A percentile compares a stretch with the other conserved stretches of the same genome.
Evolutionary conservation across 768 basidiomycete species (phyloP).

Genomic region (Suillus lakei): DNA sequence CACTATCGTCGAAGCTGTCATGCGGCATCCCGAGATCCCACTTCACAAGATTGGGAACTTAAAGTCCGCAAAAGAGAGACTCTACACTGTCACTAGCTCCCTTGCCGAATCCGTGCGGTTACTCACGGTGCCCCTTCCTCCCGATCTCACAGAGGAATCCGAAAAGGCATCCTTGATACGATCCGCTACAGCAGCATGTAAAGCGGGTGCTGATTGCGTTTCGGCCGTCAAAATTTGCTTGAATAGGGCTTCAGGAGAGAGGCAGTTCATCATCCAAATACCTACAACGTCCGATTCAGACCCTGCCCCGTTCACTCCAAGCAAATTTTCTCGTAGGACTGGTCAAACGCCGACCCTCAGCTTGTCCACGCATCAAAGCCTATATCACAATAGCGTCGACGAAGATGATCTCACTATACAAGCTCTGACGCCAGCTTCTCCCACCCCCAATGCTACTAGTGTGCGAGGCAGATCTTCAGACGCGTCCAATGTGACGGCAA

Average conservation of each 20-base stretch:
- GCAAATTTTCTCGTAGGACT: conserved; percentile 48
- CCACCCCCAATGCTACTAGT: conserved; percentile 19
- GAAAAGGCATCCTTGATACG: conserved; percentile 80
- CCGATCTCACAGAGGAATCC: conserved; percentile 71
- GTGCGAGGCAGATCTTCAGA: conserved; percentile 55
- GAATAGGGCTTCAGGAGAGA: conserved; percentile 62
- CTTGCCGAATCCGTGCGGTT: conserved; percentile 87
- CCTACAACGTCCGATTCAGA: conserved; percentile 54
- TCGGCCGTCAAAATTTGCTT: conserved; percentile 84
- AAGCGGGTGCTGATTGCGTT: conserved; percentile 88
- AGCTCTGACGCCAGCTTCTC: conserved; percentile 41
- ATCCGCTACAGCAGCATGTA: conserved; percentile 86
- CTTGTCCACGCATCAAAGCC: conserved; percentile 41
- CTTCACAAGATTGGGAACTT: conserved; percentile 66
- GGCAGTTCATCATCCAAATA: conserved; percentile 67
- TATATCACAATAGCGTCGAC: conserved; percentile 45
- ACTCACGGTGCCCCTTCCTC: conserved; percentile 58
- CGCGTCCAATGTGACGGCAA: conserved; percentile 45
- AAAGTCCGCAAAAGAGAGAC: conserved; percentile 71
- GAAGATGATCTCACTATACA: conserved; percentile 70
- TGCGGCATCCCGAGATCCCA: conserved; percentile 74
- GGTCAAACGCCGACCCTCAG: conserved; percentile 34
- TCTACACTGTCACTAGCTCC: conserved; percentile 85
- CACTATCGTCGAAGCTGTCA: conserved; percentile 88
- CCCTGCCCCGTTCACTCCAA: conserved; percentile 49